A percentile compares a stretch with the other conserved stretches of the same genome.
Conservation (phyloP, 257 asterid genomes). For the Verbascum thapsus region DNA sequence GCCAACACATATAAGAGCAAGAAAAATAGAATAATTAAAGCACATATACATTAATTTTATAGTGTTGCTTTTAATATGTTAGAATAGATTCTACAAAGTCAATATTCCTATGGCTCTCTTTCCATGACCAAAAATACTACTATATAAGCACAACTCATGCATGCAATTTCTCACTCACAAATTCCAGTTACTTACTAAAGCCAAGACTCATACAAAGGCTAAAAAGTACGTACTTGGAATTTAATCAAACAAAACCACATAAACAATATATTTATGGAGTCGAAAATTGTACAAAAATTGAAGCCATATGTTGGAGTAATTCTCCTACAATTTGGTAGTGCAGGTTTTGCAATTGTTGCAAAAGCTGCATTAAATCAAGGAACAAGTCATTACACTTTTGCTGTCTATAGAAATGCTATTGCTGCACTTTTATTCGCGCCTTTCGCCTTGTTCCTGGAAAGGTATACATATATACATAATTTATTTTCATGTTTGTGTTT, state of each 20-base stretch:
- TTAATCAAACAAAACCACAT: background rate
- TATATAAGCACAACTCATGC: background rate
- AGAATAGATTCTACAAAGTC: too few relatives aligned
- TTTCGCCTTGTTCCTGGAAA: conserved; percentile 50
- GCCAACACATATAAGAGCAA: too few relatives aligned
- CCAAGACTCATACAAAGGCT: too few relatives aligned
- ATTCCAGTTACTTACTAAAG: background rate
- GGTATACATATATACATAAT: conserved; percentile 17
- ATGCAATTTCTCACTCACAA: background rate
- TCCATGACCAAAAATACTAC: background rate
- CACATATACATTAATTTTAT: too few relatives aligned
- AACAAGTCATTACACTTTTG: conserved; percentile 46
- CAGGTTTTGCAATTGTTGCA: conserved; percentile 52
- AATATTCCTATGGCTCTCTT: background rate
- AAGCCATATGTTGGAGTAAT: conserved; percentile 47
- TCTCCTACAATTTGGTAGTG: conserved; percentile 49
- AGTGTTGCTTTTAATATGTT: background rate
- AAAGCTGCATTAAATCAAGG: conserved; percentile 53
- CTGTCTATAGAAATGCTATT: conserved; percentile 48
- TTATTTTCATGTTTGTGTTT: background rate
- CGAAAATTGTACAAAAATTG: conserved; percentile 18
- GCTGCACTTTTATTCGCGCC: conserved; percentile 52
- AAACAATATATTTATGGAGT: background rate
- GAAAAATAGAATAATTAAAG: too few relatives aligned
- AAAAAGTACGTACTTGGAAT: background rate